Evolutionary conservation across 2,329 filamentous ascomycete genomes (phyloP).

Genomic region (Aspergillus sp.): DNA sequence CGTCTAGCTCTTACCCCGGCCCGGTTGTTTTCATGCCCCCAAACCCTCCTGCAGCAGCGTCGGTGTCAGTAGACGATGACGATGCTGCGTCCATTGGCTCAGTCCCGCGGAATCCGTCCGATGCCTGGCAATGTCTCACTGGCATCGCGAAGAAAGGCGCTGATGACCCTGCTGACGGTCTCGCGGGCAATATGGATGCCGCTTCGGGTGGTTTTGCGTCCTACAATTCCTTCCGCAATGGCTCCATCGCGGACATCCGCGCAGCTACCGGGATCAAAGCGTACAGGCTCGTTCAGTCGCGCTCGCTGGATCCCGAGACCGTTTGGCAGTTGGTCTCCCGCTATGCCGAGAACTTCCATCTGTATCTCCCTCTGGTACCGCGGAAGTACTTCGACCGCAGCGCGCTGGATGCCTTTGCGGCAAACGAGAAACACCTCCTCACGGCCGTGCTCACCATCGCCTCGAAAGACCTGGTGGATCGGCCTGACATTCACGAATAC

Average conservation of each 20-base stretch:
- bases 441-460: conserved; percentile 63
- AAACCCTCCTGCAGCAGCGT: conserved; percentile 19
- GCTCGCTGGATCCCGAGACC: conserved; percentile 40
- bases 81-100: conserved; percentile 33
- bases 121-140: conserved; percentile 41
- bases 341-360: conserved; percentile 58
- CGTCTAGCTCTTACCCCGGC: conserved; percentile 21
- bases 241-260: conserved; percentile 18
- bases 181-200: conserved; percentile 13
- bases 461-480: conserved; percentile 59
- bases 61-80: conserved; percentile 27
- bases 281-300: conserved; percentile 36
- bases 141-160: conserved; percentile 34
- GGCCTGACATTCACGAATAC: conserved; percentile 53
- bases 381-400: conserved; percentile 48
- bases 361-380: conserved; percentile 60
- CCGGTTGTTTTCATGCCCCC: conserved; percentile 26
- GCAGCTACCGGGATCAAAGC: conserved; percentile 26
- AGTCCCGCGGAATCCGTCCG: conserved; percentile 38
- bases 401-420: conserved; percentile 47
- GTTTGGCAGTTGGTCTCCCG: conserved; percentile 47
- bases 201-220: conserved; percentile 16
- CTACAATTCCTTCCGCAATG: conserved; percentile 18
- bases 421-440: conserved; percentile 56
- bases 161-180: conserved; percentile 13